These are phyloP conservation scores for Gnetum montanum DNA, from an alignment of 75 land plant genomes.

Conservation along the genomic window DNA sequence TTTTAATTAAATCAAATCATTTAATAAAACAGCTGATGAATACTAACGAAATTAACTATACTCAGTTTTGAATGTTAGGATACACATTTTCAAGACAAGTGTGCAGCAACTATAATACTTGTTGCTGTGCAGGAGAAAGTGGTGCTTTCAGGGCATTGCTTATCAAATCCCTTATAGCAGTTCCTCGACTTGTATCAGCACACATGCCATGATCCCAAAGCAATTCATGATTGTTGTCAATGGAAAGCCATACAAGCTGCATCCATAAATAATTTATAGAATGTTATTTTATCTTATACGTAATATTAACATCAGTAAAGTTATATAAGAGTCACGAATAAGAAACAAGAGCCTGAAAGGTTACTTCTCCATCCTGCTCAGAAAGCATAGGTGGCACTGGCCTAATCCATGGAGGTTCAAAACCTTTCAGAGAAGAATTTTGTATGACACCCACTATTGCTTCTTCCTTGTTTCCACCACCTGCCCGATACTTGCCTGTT, in stretches of 20 bases:
- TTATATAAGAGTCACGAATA: not conserved
- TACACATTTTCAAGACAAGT: too few species aligned
- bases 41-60: too few species aligned
- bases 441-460: slow-evolving; percentile 59
- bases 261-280: not conserved
- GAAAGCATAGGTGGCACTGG: slow-evolving; percentile 89
- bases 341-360: not conserved
- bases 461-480: slow-evolving; percentile 61
- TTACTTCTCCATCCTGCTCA: slow-evolving; percentile 72
- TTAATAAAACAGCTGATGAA: too few species aligned
- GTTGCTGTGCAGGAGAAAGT: slow-evolving; percentile 76
- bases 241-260: slow-evolving; percentile 84
- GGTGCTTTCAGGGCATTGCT: slow-evolving; percentile 81
- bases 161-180: slow-evolving; percentile 81
- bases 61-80: too few species aligned
- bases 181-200: slow-evolving; percentile 89
- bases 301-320: not conserved
- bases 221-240: slow-evolving; percentile 81
- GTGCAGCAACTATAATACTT: too few species aligned
- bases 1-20: too few species aligned
- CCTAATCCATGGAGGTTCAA: slow-evolving; percentile 87
- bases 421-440: slow-evolving; percentile 51
- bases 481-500: slow-evolving; percentile 44
- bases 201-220: slow-evolving; percentile 95
- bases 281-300: too few species aligned